Base-by-base conservation (phyloP, 2,329 filamentous ascomycete species). In the Diaporthe amygdali region DNA sequence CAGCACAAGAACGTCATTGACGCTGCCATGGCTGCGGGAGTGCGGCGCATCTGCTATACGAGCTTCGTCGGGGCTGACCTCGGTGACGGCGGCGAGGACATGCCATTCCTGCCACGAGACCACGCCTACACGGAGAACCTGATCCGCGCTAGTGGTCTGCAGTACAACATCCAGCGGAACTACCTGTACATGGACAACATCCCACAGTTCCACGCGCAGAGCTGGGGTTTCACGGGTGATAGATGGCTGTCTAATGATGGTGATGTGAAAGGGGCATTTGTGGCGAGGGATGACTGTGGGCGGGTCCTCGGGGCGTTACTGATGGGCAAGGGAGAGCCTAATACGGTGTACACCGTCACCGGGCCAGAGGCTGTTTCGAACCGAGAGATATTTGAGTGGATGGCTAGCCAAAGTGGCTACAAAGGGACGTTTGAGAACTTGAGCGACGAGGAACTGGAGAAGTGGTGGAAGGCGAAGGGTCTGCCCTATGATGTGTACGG, bases 101-200 rank as follows among this genome's bases (percentile, higher is more conserved):
- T 74, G 47, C 74, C 74, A 17, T 75, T 73, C 61, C 68, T 76
- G 25, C 66, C 74, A 32, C 74, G 73, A 30, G 75, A 76, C 66
- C 74, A 76, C 59, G 72, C 72, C 39, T 72, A 69, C 71, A 74
- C 74, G 34, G 75, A 76, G 70, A 41, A 51, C 15, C 44, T 74
- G 20, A 72, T 76, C 59, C 69, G 51, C 32, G 67, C 44, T 17
- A 74, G 71, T 25, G 74, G 74, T 15, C 71, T 76, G 17, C 32
- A 54, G 56, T 75, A 73, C 63, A 74, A 74, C 56, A 73, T 76
- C 34, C 74, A 76, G 68, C 71, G 74, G 46, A 75, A 75, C 59
- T 75, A 75, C 66, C 72, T 76, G 44, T 75, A 76, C 56, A 54
- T 61, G 32, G 75, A 76, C 59, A 76, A 75, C 68, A 71, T 71